Conservation (phyloP, 495 filamentous ascomycete species). For the Lophium mytilinum region DNA sequence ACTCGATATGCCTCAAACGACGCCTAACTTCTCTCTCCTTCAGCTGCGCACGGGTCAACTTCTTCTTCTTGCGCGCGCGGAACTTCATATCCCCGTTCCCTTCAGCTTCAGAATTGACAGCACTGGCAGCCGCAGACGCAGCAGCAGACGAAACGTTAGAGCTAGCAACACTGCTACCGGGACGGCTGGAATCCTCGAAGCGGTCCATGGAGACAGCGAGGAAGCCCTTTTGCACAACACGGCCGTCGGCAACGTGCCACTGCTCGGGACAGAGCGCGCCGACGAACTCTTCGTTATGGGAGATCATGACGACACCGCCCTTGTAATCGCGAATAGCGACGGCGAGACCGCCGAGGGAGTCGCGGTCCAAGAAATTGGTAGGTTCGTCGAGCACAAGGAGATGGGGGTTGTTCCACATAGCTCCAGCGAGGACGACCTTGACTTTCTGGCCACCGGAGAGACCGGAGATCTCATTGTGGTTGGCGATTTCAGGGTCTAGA, state of each 20-base stretch:
- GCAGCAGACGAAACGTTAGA: slow-evolving; percentile 45
- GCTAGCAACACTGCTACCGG: slow-evolving; percentile 45
- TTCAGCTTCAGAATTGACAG: slow-evolving; percentile 79
- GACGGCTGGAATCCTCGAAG: slow-evolving; percentile 70
- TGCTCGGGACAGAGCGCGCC: slow-evolving; percentile 90
- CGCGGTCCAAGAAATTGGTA: slow-evolving; percentile 97
- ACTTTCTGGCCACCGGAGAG: slow-evolving; percentile 98
- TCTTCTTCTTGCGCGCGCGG: slow-evolving; percentile 94
- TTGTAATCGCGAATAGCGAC: slow-evolving; percentile 97
- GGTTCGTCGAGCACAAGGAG: slow-evolving; percentile 96
- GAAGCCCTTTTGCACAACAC: slow-evolving; percentile 74
- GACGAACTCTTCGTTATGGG: slow-evolving; percentile 98
- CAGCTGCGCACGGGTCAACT: slow-evolving; percentile 90
- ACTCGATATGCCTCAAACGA: slow-evolving; percentile 90
- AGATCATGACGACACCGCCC: slow-evolving; percentile 97
- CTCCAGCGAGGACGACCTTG: slow-evolving; percentile 73
- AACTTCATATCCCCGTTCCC: slow-evolving; percentile 76
- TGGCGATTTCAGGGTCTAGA: slow-evolving; percentile 93
- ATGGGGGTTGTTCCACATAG: slow-evolving; percentile 98
- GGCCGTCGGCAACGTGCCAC: slow-evolving; percentile 85
- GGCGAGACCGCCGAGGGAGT: slow-evolving; percentile 89
- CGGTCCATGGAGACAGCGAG: slow-evolving; percentile 63
- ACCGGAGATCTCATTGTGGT: slow-evolving; percentile 96
- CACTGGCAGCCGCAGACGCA: slow-evolving; percentile 52
- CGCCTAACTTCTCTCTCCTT: slow-evolving; percentile 88